Evolutionary conservation across 2,329 filamentous ascomycete species (phyloP), one percentile per base, ranked within the genome.

Genomic region (Tolypocladium capitatum): DNA sequence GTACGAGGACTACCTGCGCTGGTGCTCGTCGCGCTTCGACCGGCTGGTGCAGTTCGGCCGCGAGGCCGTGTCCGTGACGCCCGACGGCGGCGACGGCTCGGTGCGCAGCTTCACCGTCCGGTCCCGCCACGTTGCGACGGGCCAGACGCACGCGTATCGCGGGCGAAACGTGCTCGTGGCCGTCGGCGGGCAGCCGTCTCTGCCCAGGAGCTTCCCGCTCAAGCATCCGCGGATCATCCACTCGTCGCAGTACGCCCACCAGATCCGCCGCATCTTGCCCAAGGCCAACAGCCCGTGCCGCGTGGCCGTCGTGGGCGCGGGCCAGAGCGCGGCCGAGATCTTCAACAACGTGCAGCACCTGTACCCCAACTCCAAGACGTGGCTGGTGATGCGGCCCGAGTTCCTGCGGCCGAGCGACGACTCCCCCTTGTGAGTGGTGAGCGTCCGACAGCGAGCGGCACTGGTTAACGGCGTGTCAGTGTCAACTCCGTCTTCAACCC

Each of bases 401-500:
- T 89, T 91, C 48, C 68, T 98, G 51, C 81, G 85, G 56, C 91
- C 91, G 1, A 94, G 88, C 60, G 91, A 98, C 61, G 92, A 97
- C 64, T 95, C 88, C 47, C 92, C 91, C 18, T 97, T 97, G 86
- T 90, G 72, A 71, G 84, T 75, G 32, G 20, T 32, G 31, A 45
- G 43, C 16, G 3, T 30, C 28, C 33, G 16, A 13, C 5, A n/a
- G 9, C 24, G 20, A 16, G 36, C 2, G 36, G 4, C 5, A 7
- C 4, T 5, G 4, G 21, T 3, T 27, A 21, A 16, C 24, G 28
- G 24, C 36, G 24, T 6, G 24, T 9, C 41, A 90, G 86, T 58
- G 89, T 97, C 57, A 97, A 97, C 65, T 89, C 92, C 59, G 86
- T 97, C 61, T 97, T 97, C 73, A 89, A 97, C 68, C 91, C 91